Base-by-base conservation (phyloP, 352 stramenopile genomes). In the Pythium diclinum region DNA sequence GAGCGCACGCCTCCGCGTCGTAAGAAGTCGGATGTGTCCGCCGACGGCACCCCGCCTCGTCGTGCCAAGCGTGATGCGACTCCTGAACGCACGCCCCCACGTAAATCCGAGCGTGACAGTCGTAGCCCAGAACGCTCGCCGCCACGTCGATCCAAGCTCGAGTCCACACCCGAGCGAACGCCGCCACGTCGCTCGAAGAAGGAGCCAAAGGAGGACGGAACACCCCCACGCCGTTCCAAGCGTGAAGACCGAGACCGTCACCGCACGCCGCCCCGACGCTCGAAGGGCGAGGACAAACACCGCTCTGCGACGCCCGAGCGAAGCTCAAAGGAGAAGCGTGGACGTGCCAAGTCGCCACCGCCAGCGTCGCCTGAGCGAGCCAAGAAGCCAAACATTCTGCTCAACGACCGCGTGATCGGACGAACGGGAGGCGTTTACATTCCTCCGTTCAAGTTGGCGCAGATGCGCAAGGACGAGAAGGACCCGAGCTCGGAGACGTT, bases 341-440 rank as follows among this genome's bases (percentile, higher is more conserved):
- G 56, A 21, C 52, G 34, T 8, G 34, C 61, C 13, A 61, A 51
- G 14, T 42, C 42, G 2, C 14, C 56, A 6, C 13, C 32, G 1
- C 44, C 44, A 0, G 16, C 13, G n/a, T 49, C 59, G 10, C 32
- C 53, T n/a, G 25, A 54, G n/a, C 34, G 49, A 25, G 53, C n/a
- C 0, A 23, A 59, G 21, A 73, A 65, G 25, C 61, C 69, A 42
- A 79, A 77, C 56, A 72, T 82, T 53, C 66, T 88, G 9, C 32
- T 68, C 6, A 47, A 69, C 30, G 79, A 94, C 51, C 60, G 63
- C 0, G 75, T 75, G 32, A 72, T 36, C 28, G 87, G 90, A 5
- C 82, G 90, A 28, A 95, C 89, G 0, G 92, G 91, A 13, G 92
- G 92, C 21, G 87, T 98, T 19, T 98, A 98, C 77, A 84, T 97